These are phyloP conservation scores for Quaeritorhiza haematococci DNA, from an alignment of 371 early-diverging fungal genomes.

Conservation along the genomic window DNA sequence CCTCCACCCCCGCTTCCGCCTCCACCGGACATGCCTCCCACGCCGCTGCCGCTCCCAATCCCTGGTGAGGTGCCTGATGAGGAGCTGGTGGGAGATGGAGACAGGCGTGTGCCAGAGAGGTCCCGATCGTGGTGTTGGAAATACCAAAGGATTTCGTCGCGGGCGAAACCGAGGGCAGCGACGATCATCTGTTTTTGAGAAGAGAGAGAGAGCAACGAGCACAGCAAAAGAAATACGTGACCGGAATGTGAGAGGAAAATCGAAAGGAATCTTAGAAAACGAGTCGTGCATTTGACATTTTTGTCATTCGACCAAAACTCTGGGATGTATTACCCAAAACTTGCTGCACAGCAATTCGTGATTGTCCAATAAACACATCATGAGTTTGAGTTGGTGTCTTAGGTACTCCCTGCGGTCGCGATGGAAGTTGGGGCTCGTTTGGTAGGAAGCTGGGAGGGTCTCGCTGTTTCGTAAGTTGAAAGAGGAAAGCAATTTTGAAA, in stretches of 20 bases:
- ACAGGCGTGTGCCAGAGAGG: neutral
- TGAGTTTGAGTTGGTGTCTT: slow-evolving; percentile 17
- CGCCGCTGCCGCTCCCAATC: no score
- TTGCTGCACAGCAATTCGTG: slow-evolving; percentile 8
- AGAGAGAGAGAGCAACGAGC: neutral
- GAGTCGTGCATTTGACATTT: no score
- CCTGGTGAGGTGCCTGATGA: no score
- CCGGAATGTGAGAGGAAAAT: no score
- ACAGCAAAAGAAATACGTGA: neutral
- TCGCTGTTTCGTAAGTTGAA: no score
- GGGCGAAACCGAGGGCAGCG: slow-evolving; percentile 14
- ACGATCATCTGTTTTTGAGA: slow-evolving; percentile 13
- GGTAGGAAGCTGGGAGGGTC: slow-evolving; percentile 1
- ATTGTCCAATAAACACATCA: slow-evolving; percentile 11
- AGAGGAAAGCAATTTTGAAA: no score
- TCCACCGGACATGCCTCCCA: no score
- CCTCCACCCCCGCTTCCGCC: no score
- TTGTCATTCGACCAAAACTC: neutral
- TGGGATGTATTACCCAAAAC: slow-evolving; percentile 10
- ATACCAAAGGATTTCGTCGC: slow-evolving; percentile 30
- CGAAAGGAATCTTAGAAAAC: no score
- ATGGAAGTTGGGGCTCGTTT: slow-evolving; percentile 4
- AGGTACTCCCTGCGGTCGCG: slow-evolving; percentile 21
- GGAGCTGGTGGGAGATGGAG: no score
- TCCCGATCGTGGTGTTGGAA: slow-evolving; percentile 26